Evolutionary conservation across 495 filamentous ascomycete species (phyloP).

Genomic region (Aspergillus bridgeri): DNA sequence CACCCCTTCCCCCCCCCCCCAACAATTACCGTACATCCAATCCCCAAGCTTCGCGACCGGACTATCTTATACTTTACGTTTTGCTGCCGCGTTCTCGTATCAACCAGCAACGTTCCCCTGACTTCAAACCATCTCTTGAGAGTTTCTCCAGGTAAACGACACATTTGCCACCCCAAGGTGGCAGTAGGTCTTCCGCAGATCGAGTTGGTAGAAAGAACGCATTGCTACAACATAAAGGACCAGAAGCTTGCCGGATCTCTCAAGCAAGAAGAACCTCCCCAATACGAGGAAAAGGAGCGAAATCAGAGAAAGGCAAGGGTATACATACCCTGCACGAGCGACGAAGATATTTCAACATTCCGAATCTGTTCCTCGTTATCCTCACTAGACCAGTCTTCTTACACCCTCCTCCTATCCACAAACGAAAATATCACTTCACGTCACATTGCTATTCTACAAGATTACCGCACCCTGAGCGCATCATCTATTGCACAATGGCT

Average conservation of each 20-base stretch:
- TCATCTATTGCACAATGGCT: conserved; percentile 60
- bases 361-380: background rate
- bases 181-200: conserved; percentile 15
- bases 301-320: background rate
- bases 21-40: background rate
- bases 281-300: background rate
- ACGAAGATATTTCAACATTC: background rate
- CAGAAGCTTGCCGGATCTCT: background rate
- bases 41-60: background rate
- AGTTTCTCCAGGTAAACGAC: conserved; percentile 1
- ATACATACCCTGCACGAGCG: background rate
- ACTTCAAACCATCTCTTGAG: background rate
- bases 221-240: background rate
- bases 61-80: background rate
- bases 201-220: background rate
- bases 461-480: too few species aligned
- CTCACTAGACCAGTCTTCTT: background rate
- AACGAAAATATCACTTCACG: background rate
- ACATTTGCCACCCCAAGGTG: conserved; percentile 11
- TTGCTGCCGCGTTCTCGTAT: background rate
- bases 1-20: background rate
- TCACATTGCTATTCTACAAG: too few species aligned
- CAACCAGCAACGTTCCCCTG: background rate
- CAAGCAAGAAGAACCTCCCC: background rate
- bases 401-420: background rate